Base-by-base conservation (phyloP, 306 rosid genomes). In the Quercus robur region DNA sequence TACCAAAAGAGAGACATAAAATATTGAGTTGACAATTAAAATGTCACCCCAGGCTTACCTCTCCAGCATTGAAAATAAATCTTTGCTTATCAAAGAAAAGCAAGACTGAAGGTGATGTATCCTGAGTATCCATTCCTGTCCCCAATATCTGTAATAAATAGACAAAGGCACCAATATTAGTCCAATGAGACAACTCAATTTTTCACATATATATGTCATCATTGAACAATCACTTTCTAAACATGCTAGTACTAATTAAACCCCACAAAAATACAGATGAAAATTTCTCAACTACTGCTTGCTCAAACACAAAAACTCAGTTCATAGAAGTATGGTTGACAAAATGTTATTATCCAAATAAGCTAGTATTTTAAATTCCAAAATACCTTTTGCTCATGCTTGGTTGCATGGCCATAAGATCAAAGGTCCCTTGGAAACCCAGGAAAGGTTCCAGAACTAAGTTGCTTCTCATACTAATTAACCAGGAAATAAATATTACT, bases 101-200 rank as follows among this genome's bases (percentile, higher is more conserved):
- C 44, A 91, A 73, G 57, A 94, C 93, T 1, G 97, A 86, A 70
- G 99, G 93, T 46, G 95, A 91, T 0, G 97, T 93, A 75, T 94
- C 99, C 71, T 92, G 97, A 80, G 97, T 94, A 78, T 93, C 97
- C 95, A 94, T 86, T 79, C 97, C 94, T 68, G 97, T 94, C 10
- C 99, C 97, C 66, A 94, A 82, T 49, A 93, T 83, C 95, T 92
- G 77, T 61, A 67, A 26, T 63, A 58, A 58, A 69, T 20, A 25
- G 5, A 49, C 54, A 80, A 5, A 20, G 70, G 3, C 20, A 11
- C 5, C 8, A 30, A 59, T 55, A 21, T 69, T 57, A 52, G 57
- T 21, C 33, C 62, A 41, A 20, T n/a, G 51, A 10, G 61, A 41
- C 31, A 51, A 30, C 72, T 7, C 17, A 15, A 35, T 63, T 14